Base-by-base conservation (phyloP, 371 early-diverging fungal species). In the Gilbertella persicaria region DNA sequence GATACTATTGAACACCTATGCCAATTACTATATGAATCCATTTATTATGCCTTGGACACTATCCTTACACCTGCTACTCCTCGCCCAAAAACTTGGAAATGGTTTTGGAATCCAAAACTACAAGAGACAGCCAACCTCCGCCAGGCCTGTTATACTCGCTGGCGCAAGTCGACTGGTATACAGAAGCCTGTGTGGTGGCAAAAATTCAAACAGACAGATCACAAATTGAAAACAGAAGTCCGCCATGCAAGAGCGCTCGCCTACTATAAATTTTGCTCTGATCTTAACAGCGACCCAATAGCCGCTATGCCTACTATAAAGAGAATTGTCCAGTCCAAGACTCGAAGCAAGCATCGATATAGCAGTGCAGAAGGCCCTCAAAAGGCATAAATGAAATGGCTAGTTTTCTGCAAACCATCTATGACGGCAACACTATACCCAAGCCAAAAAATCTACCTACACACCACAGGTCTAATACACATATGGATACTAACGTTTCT, bases 161-260 rank as follows among this genome's bases (percentile, higher is more conserved):
- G 48, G 48, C 29, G 21, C 14, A 30, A 45, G 16, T 45, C 33
- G 8, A 30, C 25, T 45, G 45, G 33, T 16, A 2, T 45, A 13
- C 19, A 28, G 6, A n/a, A 16, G 1, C 13, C 12, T n/a, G 4
- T 19, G 4, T 45, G 45, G 45, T 45, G 45, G 33, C 3, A 13
- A 23, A 45, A 30, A 16, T 45, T 29, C 24, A 28, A 30, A 1
- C 2, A 12, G 14, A 12, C 6, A 24, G 43, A 42, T 24, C 23
- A 25, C 20, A 9, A 42, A 0, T 4, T 42, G 0, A 42, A 42
- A 25, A 7, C 28, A 45, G 28, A 4, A 4, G 28, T 28, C 9
- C 28, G 28, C 28, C 28, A 28, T 5, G 28, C 28, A 28, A 28
- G 28, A 28, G 28, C 9, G 28, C 28, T 28, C 28, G 28, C 28